Base-by-base conservation (phyloP, 164 flowering plant species). In the Platanus orientalis region DNA sequence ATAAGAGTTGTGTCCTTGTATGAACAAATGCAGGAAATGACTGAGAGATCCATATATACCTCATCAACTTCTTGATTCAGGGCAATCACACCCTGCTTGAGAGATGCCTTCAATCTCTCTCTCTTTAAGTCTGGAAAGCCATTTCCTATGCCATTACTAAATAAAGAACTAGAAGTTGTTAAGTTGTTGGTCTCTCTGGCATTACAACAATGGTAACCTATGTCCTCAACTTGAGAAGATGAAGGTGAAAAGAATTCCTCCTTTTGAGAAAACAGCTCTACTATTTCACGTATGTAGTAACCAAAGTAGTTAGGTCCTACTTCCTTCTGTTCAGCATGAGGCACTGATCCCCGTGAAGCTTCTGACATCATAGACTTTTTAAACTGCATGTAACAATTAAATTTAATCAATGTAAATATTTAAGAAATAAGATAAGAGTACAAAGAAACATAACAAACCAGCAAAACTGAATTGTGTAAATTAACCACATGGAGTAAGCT, bases 11-110 rank as follows among this genome's bases (percentile, higher is more conserved):
- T 34, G 49, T 13, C 20, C 1, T 45, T 45, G 49, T 19, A 45
- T 45, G 4, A 14, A 45, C 20, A 45, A 12, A 16, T 25, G n/a
- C 19, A 30, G 10, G 56, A 32, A 24, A 21, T 13, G 25, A 36
- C 26, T 7, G 51, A 30, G 16, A 53, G 30, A 68, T 16, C 32
- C 3, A 39, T 29, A 60, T 30, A 20, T 76, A 90, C 93, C 91
- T 85, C 87, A 69, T 90, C 86, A 69, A 87, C 86, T 81, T 85
- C 89, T 25, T 71, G 76, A 9, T 83, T 52, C 52, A 87, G 71
- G 54, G 57, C 59, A 42, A 6, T 30, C 50, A 80, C 86, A 78
- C 83, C 68, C 65, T 80, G 78, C 60, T 73, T 70, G 44, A 90
- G 81, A 68, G 76, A 58, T 69, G 75, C 55, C 67, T 73, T 75